Evolutionary conservation across 1,284 basidiomycete genomes (phyloP).

Genomic region (Malassezia sp.): DNA sequence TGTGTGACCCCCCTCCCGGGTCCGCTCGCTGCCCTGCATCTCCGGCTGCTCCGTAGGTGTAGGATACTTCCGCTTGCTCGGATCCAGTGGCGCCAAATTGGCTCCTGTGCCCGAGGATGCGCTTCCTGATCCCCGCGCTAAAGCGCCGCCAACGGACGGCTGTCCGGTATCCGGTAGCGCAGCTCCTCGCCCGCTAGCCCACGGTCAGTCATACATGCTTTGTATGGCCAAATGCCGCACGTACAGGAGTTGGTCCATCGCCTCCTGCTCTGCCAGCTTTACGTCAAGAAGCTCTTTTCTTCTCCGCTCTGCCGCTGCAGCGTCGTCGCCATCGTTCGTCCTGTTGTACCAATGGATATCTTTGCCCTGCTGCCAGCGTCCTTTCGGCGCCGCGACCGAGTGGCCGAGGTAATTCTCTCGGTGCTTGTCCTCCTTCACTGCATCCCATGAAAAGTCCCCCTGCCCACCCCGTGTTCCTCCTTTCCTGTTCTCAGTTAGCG

Average conservation of each 20-base stretch:
- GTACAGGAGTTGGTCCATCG: conserved; percentile 27
- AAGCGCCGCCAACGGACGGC: neutral
- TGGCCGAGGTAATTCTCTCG: conserved; percentile 45
- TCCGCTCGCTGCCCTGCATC: no score
- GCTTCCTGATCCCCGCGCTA: neutral
- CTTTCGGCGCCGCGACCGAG: conserved; percentile 39
- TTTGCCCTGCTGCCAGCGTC: conserved; percentile 40
- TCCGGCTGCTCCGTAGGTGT: no score
- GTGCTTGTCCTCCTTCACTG: conserved; percentile 36
- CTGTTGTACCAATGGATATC: conserved; percentile 46
- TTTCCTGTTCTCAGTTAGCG: no score
- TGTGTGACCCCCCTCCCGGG: no score
- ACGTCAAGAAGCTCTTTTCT: conserved; percentile 29
- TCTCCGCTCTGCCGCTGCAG: conserved; percentile 18
- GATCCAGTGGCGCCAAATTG: conserved; percentile 13
- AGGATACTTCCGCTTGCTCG: conserved; percentile 8
- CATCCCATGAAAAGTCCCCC: conserved; percentile 42
- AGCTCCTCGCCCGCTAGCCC: conserved; percentile 3
- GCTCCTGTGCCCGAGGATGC: conserved; percentile 7
- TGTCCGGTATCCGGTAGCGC: neutral
- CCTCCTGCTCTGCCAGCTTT: conserved; percentile 37
- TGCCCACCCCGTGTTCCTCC: conserved; percentile 39
- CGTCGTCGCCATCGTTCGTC: conserved; percentile 15
- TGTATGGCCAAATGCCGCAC: no score
- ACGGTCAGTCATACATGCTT: neutral